Base-by-base conservation (phyloP, 2,329 filamentous ascomycete genomes). In the Exophiala calicioides region DNA sequence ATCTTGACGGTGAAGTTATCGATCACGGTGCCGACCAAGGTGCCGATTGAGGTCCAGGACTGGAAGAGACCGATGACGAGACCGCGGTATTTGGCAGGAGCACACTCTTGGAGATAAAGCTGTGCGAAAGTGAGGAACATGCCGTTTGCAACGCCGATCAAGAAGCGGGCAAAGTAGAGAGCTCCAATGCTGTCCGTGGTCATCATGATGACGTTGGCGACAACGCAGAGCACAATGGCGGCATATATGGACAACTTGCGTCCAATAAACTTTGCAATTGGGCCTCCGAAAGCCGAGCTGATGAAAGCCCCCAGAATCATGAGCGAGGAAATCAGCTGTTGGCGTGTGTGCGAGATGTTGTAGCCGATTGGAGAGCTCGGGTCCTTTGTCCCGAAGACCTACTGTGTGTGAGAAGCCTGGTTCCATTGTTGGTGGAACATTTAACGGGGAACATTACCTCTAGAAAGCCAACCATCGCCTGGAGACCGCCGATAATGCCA, bases 131-230 rank as follows among this genome's bases (percentile, higher is more conserved):
- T 79, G 76, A 80, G 78, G 59, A 79, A 74, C 56, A 78, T 73
- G 3, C 77, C 78, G 56, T 80, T 80, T 4, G 76, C 74, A 4
- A 81, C 48, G 2, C 79, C 79, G 44, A 80, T 77, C 12, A 81
- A 59, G 5, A 81, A 62, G 27, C 78, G 72, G 7, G 76, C 78
- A 18, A 71, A 69, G 46, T 82, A 81, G 4, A 82, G 70, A 1
- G 71, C 75, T 12, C 68, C 75, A 27, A 82, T 78, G 44, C 66
- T 61, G 5, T 68, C 71, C 0, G 76, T 79, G 3, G 72, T 68
- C 76, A 81, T 80, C 78, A 81, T 81, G 56, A 80, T 69, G 13
- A 79, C 65, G 52, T 80, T 80, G 12, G 77, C 67, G 3, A 76
- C 62, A 51, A 66, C 69, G 53, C 76, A 78, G 6, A 76, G 60